Evolutionary conservation across 208 protist species (phyloP), one percentile per base, ranked within the genome.

Genomic region (Leptomonas seymouri): DNA sequence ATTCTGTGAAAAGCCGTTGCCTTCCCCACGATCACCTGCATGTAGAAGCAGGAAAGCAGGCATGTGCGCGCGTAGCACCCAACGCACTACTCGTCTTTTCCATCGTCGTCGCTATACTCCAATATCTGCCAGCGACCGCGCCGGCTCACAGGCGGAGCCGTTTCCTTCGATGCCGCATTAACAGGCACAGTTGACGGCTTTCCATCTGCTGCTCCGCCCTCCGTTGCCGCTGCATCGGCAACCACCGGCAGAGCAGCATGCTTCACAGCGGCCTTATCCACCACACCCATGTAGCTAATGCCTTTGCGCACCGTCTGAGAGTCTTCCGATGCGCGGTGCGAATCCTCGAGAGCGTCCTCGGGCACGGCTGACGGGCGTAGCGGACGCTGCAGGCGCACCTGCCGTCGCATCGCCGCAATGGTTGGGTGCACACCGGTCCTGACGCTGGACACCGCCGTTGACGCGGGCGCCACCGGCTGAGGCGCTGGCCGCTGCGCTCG

Each of bases 51-150:
- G 20, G 3, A 48, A 21, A n/a, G 7, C 16, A 48, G 39, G 39
- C 14, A 44, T 16, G 12, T 16, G 3, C 18, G 44, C 11, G 44
- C 11, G 7, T 16, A 6, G 20, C 44, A 48, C 44, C 18, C 3
- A 16, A 21, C 3, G 3, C 11, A 48, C 15, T 67, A 61, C 2
- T 78, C 74, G 11, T 81, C 76, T 18, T 41, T 45, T 23, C 74
- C 78, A 12, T 73, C 71, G 1, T 80, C 86, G 11, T 85, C 84
- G 20, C 86, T 79, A 71, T 96, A 96, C 76, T 96, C 87, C 36
- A 96, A 72, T 46, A 91, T 83, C 60, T 85, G 81, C 90, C 87
- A 93, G 16, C 90, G 78, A 42, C 71, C 78, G 27, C 60, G 44
- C 16, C 87, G 81, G 28, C 68, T 55, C 4, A 39, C 56, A 25